phyloP scores from a whole-genome alignment of 2,329 filamentous ascomycete genomes.

The Ophiostoma ips region DNA sequence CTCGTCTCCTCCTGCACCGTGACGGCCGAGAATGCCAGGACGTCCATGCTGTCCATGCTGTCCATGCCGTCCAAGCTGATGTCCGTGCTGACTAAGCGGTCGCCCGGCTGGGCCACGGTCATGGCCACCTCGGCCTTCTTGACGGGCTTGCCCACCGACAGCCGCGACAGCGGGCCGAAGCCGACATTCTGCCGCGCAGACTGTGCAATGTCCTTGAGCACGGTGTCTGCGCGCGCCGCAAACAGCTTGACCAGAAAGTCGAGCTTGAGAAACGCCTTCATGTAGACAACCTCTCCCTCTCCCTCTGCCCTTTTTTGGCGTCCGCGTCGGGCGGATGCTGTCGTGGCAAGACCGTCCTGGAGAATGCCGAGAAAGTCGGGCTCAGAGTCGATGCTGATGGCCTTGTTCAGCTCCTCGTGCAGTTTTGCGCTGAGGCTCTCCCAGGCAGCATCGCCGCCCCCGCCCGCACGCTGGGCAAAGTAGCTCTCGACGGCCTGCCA shows the following conservation, averaged over 20 bases:
- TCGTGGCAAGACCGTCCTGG: neutral
- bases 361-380: slow-evolving; percentile 7
- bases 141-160: slow-evolving; percentile 30
- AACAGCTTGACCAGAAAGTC: slow-evolving; percentile 49
- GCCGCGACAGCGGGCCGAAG: slow-evolving; percentile 41
- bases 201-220: slow-evolving; percentile 56
- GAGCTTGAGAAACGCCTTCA: slow-evolving; percentile 44
- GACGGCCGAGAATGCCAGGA: slow-evolving; percentile 23
- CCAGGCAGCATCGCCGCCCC: neutral
- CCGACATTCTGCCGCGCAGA: slow-evolving; percentile 54
- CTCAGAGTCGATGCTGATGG: slow-evolving; percentile 4
- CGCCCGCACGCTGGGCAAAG: neutral
- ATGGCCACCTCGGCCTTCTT: slow-evolving; percentile 46
- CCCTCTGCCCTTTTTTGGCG: neutral
- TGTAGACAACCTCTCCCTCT: slow-evolving; percentile 21
- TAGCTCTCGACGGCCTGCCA: slow-evolving; percentile 17
- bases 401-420: slow-evolving; percentile 9
- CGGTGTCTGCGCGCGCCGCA: slow-evolving; percentile 38
- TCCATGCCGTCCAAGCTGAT: slow-evolving; percentile 23
- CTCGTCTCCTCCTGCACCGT: slow-evolving; percentile 18
- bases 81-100: too few relatives aligned
- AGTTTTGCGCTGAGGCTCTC: slow-evolving; percentile 26
- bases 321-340: neutral
- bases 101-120: slow-evolving; percentile 22
- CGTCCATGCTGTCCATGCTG: slow-evolving; percentile 22